Evolutionary conservation across 805 yeast species (phyloP).

Genomic region (Schizosaccharomyces osmophilus): DNA sequence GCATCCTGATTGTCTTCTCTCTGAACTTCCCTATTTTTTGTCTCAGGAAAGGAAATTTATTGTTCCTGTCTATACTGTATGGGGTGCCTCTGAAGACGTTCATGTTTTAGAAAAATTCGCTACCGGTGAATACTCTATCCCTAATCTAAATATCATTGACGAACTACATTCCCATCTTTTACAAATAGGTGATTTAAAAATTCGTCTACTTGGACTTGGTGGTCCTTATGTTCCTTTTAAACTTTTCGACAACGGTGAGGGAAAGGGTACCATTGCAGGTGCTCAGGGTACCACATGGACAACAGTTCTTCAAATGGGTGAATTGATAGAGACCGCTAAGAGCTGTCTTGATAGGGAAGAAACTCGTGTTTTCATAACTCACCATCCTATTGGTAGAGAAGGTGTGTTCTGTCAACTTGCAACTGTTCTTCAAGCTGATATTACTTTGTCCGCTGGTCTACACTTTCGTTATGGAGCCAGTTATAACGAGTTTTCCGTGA

Average conservation of each 20-base stretch:
- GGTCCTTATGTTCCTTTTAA: constrained; percentile 45
- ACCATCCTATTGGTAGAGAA: constrained; percentile 47
- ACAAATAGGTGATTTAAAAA: constrained; percentile 19
- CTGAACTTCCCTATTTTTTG: constrained; percentile 28
- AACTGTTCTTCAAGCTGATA: constrained; percentile 41
- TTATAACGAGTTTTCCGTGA: constrained; percentile 40
- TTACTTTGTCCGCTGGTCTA: constrained; percentile 45
- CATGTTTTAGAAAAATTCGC: constrained; percentile 38
- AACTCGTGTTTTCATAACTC: constrained; percentile 37
- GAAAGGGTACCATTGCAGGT: constrained; percentile 25
- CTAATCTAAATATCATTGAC: constrained; percentile 37
- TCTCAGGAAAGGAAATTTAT: constrained; percentile 19
- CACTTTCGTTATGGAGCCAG: constrained; percentile 49
- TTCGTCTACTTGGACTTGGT: constrained; percentile 45
- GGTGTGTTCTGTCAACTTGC: constrained; percentile 46
- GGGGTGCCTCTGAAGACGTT: constrained; percentile 56
- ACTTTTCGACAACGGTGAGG: constrained; percentile 40
- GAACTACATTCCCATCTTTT: constrained; percentile 26
- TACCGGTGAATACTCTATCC: constrained; percentile 25
- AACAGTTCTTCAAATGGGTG: constrained; percentile 46
- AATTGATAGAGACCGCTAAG: constrained; percentile 27
- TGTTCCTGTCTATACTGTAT: constrained; percentile 54
- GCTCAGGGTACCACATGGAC: constrained; percentile 54
- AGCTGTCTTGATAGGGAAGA: constrained; percentile 19
- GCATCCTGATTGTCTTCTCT: constrained; percentile 12